phyloP scores from a whole-genome alignment of 2,329 filamentous ascomycete genomes.

The Nemania sp. region DNA sequence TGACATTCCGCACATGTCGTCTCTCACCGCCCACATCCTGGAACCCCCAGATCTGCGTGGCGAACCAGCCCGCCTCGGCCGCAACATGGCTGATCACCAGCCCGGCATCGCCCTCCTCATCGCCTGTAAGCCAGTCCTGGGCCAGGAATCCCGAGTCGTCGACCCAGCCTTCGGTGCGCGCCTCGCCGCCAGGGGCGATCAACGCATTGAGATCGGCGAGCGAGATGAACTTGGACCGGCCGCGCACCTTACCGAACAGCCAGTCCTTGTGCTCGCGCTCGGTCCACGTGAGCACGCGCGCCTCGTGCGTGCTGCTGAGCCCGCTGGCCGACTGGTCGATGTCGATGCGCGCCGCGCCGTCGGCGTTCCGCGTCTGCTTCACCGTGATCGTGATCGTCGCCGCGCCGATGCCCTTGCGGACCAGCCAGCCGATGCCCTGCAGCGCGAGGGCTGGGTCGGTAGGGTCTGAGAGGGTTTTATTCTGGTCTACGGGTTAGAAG shows the following conservation, averaged over 20 bases:
- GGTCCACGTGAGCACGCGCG: conserved; percentile 55
- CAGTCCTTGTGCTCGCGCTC: conserved; percentile 71
- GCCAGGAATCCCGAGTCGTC: conserved; percentile 60
- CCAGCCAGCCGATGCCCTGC: conserved; percentile 72
- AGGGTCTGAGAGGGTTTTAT: conserved; percentile 72
- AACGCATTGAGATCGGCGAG: conserved; percentile 59
- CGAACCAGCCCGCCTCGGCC: conserved; percentile 55
- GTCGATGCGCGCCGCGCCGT: conserved; percentile 63
- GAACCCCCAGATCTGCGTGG: conserved; percentile 64
- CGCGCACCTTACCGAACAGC: conserved; percentile 75
- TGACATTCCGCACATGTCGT: conserved; percentile 56
- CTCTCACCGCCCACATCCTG: conserved; percentile 56
- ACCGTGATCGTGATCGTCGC: conserved; percentile 70
- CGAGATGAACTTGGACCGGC: conserved; percentile 57
- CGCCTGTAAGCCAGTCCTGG: conserved; percentile 65
- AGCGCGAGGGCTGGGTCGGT: conserved; percentile 70
- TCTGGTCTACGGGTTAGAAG: no score
- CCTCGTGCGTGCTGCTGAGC: conserved; percentile 66
- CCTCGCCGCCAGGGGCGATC: conserved; percentile 60
- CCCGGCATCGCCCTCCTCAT: conserved; percentile 56
- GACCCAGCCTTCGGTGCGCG: conserved; percentile 51
- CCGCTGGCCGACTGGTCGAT: conserved; percentile 74
- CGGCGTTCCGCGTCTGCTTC: conserved; percentile 51
- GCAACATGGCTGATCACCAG: conserved; percentile 67
- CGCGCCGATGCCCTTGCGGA: conserved; percentile 70